Conservation (phyloP, 75 land plant genomes). For the Adiantum capillusveneris region DNA sequence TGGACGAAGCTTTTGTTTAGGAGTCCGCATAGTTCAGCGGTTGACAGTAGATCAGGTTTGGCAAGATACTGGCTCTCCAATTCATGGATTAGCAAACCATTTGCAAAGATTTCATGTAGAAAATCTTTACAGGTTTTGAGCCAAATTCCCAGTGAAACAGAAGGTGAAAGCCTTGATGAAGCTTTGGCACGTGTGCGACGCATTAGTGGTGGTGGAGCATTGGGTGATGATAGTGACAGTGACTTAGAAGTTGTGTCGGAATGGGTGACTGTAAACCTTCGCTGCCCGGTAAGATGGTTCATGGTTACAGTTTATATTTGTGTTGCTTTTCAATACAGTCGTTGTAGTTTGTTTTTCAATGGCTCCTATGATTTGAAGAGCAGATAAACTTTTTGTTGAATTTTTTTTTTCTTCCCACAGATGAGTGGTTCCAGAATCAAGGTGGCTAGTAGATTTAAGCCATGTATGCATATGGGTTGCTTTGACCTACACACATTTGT, state of each 20-base stretch:
- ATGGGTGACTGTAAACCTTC: constrained; percentile 27
- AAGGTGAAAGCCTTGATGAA: constrained; percentile 31
- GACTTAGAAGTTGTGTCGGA: constrained; percentile 40
- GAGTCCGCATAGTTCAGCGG: constrained; percentile 70
- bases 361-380: too few relatives aligned
- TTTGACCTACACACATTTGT: constrained; percentile 95
- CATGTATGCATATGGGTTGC: constrained; percentile 94
- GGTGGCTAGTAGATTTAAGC: constrained; percentile 88
- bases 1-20: constrained; percentile 83
- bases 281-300: constrained; percentile 32
- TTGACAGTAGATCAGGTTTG: constrained; percentile 60
- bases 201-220: constrained; percentile 18
- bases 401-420: constrained; percentile 26
- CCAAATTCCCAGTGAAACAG: constrained; percentile 16
- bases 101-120: too few relatives aligned
- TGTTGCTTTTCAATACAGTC: too few relatives aligned
- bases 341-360: too few relatives aligned
- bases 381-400: too few relatives aligned
- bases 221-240: constrained; percentile 23
- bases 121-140: constrained; percentile 16
- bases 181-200: constrained; percentile 32
- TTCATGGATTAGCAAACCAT: too few relatives aligned
- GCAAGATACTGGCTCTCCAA: not conserved
- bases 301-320: not conserved
- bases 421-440: constrained; percentile 97